phyloP scores from a whole-genome alignment of 2,329 filamentous ascomycete species.

The Xylariomycetidae sp. region DNA sequence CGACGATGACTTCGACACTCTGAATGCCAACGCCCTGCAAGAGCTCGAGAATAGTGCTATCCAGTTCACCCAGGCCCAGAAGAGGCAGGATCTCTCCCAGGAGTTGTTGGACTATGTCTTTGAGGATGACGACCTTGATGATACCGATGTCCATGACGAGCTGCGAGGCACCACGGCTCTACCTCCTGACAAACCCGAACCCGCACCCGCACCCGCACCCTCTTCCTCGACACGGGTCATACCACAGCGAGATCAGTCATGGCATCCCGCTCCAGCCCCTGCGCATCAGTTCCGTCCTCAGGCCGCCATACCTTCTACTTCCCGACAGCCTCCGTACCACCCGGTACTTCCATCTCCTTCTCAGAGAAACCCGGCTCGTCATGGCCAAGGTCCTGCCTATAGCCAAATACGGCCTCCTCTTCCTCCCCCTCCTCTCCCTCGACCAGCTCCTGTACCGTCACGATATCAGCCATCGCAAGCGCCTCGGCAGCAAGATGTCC shows the following conservation, averaged over 20 bases:
- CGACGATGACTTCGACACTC: conserved; percentile 59
- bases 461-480: conserved; percentile 32
- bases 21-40: conserved; percentile 52
- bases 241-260: conserved; percentile 14
- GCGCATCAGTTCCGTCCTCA: conserved; percentile 18
- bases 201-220: conserved; percentile 4
- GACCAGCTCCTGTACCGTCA: conserved; percentile 23
- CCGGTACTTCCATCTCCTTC: conserved; percentile 10
- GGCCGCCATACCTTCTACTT: conserved; percentile 7
- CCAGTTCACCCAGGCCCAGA: conserved; percentile 51
- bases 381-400: conserved; percentile 26
- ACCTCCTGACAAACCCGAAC: conserved; percentile 10
- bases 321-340: conserved; percentile 6
- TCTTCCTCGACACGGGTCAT: conserved; percentile 8
- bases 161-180: conserved; percentile 33
- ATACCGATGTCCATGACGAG: conserved; percentile 50
- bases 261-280: conserved; percentile 18
- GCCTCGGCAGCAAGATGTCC: conserved; percentile 14
- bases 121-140: conserved; percentile 55
- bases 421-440: conserved; percentile 29
- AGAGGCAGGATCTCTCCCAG: conserved; percentile 19
- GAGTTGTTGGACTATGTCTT: conserved; percentile 36
- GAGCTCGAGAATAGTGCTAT: conserved; percentile 63
- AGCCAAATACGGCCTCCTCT: conserved; percentile 34
- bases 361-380: conserved; percentile 12